Conservation (phyloP, 371 early-diverging fungal genomes). For the Apophysomyces elegans region DNA sequence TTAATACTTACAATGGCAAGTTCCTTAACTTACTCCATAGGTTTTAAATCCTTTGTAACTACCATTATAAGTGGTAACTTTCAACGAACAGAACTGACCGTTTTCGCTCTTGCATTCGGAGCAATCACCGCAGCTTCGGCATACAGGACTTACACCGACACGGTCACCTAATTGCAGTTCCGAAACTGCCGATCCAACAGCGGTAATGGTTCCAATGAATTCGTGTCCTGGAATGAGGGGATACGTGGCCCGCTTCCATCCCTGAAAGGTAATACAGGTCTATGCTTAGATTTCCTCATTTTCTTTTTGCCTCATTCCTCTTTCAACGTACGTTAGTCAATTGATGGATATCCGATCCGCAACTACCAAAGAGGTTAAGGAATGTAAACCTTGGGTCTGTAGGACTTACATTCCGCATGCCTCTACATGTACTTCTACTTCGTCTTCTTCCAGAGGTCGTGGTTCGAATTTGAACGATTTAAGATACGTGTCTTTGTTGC, state of each 20-base stretch:
- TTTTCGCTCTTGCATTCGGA: conserved; percentile 35
- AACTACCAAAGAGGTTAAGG: conserved; percentile 27
- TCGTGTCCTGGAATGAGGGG: conserved; percentile 83
- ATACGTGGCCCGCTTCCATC: conserved; percentile 45
- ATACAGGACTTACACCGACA: conserved; percentile 76
- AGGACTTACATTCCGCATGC: conserved; percentile 60
- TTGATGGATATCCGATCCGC: conserved; percentile 56
- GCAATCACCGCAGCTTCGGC: conserved; percentile 44
- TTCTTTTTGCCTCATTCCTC: neutral
- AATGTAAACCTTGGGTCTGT: neutral
- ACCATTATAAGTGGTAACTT: conserved; percentile 53
- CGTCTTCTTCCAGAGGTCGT: conserved; percentile 47
- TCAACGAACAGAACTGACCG: conserved; percentile 44
- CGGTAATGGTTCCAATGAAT: conserved; percentile 69
- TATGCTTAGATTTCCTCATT: too few relatives aligned
- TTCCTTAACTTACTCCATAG: conserved; percentile 47
- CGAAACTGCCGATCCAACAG: conserved; percentile 51
- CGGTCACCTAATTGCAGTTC: conserved; percentile 64
- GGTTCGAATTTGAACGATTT: conserved; percentile 47
- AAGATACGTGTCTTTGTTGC: conserved; percentile 31
- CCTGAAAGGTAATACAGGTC: conserved; percentile 35
- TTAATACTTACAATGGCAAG: neutral
- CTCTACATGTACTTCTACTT: conserved; percentile 62
- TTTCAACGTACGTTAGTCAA: conserved; percentile 34
- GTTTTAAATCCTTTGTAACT: conserved; percentile 37